Percentiles rank a stretch among this genome's conserved stretches.
Conservation (phyloP, 164 flowering plant genomes). For the Pachysandra terminalis region DNA sequence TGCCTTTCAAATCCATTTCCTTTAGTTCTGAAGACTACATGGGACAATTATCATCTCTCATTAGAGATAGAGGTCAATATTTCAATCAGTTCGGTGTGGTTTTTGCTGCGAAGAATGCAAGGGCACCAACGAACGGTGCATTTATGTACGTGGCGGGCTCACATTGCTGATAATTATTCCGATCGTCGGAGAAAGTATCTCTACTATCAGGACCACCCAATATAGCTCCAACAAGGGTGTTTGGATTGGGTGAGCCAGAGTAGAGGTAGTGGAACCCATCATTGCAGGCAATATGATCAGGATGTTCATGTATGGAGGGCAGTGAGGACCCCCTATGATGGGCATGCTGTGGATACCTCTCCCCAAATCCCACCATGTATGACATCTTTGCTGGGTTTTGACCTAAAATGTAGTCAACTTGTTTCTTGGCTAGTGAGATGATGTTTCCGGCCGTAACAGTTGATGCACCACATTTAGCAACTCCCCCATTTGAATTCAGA, state of each 20-base stretch:
- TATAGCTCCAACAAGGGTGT: conserved; percentile 77
- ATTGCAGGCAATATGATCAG: conserved; percentile 52
- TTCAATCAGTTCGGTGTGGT: not conserved
- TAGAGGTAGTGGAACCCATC: conserved; percentile 62
- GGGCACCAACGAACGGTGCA: conserved; percentile 89
- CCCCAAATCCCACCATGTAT: conserved; percentile 93
- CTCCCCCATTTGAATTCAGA: conserved; percentile 36
- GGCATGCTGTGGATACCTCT: conserved; percentile 56
- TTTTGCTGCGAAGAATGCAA: conserved; percentile 59
- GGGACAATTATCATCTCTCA: not conserved
- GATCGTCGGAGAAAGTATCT: conserved; percentile 65
- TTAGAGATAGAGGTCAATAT: not conserved
- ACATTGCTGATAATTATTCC: conserved; percentile 76
- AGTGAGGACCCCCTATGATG: conserved; percentile 93
- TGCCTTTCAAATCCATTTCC: not conserved
- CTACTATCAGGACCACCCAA: conserved; percentile 79
- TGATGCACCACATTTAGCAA: conserved; percentile 46
- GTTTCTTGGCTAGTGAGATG: conserved; percentile 62
- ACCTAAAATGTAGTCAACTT: conserved; percentile 92
- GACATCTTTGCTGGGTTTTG: conserved; percentile 77
- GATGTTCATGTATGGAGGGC: conserved; percentile 65
- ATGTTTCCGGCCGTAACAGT: conserved; percentile 46
- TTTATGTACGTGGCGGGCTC: conserved; percentile 97
- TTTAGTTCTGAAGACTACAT: not conserved
- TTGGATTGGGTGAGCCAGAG: conserved; percentile 71